Evolutionary conservation across 768 basidiomycete species (phyloP), one percentile per base, ranked within the genome.

Genomic region (Bullera alba): DNA sequence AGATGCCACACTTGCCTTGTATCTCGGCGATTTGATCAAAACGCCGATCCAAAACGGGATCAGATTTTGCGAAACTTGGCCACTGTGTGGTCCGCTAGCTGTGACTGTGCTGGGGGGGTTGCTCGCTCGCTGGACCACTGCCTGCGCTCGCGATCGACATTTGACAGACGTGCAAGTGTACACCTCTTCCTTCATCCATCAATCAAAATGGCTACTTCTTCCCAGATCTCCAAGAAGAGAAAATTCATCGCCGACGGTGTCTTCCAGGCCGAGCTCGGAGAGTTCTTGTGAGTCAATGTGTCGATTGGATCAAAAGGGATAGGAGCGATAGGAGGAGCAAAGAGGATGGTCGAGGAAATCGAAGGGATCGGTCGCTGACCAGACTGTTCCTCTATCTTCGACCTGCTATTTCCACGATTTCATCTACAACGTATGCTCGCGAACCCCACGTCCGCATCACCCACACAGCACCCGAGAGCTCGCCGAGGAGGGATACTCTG

Each of bases 401-500:
- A 22, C 19, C 14, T 10, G 35, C 39, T 27, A 5, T 49, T 22
- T 17, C 16, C 17, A 27, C 48, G 48, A 29, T 46, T n/a, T 46
- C 37, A 17, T 5, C 29, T 7, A 23, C 15, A 5, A 14, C 16
- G 21, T 14, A 8, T 39, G 38, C 47, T 29, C n/a, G 29, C 22
- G 6, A 15, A 28, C 26, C 45, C 42, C 17, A 38, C 41, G 26
- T 22, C 28, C 28, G 8, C 30, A 19, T 29, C 34, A 16, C 47
- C 17, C 34, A 29, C 23, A 16, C 8, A 70, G 68, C 70, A 69
- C 71, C 42, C 71, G 91, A 64, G 93, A 97, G 77, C 87, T 97
- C 67, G 87, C 95, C 48, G 92, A 92, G 77, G 95, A 99, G 77
- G 93, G 93, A 65, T 99, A 97, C 82, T 97, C 95, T 77, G 95